phyloP scores from a whole-genome alignment of 352 stramenopile species.

The Phytophthora litchii region DNA sequence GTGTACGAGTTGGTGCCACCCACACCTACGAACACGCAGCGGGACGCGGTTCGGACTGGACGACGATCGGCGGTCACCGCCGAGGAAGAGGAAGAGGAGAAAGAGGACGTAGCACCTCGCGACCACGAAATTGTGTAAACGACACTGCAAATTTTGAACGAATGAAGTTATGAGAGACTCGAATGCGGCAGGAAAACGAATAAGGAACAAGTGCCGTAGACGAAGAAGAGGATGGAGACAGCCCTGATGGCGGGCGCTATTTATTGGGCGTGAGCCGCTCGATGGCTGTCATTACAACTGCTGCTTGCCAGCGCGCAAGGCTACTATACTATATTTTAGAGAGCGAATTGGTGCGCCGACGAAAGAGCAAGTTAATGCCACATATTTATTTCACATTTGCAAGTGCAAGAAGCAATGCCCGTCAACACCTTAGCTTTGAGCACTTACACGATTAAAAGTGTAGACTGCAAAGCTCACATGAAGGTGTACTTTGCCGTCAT shows the following conservation, averaged over 20 bases:
- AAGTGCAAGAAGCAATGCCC: slow-evolving; percentile 25
- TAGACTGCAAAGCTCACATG: background rate
- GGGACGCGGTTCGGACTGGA: background rate
- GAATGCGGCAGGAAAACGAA: slow-evolving; percentile 10
- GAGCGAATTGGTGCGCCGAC: slow-evolving; percentile 11
- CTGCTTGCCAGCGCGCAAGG: slow-evolving; percentile 5
- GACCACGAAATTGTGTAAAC: slow-evolving; percentile 32
- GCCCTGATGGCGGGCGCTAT: slow-evolving; percentile 14
- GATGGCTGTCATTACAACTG: slow-evolving; percentile 5
- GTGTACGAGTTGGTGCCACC: slow-evolving; percentile 40
- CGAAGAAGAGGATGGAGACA: slow-evolving; percentile 3
- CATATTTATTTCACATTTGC: slow-evolving; percentile 29
- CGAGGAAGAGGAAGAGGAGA: slow-evolving; percentile 49
- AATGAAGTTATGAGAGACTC: slow-evolving; percentile 26
- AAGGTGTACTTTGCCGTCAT: slow-evolving; percentile 8
- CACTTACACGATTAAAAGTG: background rate
- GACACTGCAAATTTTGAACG: slow-evolving; percentile 18
- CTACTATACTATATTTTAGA: slow-evolving; percentile 28
- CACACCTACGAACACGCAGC: slow-evolving; percentile 30
- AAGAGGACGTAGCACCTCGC: slow-evolving; percentile 25
- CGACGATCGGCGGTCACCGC: slow-evolving; percentile 26
- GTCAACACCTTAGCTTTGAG: slow-evolving; percentile 11
- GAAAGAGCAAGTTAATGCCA: slow-evolving; percentile 14
- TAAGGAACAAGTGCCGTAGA: slow-evolving; percentile 13
- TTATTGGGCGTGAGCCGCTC: slow-evolving; percentile 21